Conservation (phyloP, 176 grass and related monocot species). For the Panicum miliaceum region DNA sequence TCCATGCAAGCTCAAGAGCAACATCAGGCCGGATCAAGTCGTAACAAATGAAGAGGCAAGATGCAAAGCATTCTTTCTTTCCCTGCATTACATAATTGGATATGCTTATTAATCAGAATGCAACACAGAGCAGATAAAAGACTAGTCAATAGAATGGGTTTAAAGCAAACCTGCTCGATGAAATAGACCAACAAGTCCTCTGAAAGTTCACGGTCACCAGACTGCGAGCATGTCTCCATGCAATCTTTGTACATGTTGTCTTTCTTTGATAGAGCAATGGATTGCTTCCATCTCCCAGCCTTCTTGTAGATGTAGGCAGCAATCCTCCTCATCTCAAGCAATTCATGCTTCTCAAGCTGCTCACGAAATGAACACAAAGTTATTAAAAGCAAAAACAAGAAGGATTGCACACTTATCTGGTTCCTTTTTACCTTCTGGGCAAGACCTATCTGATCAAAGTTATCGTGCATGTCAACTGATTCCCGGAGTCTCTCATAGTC, state of each 20-base stretch:
- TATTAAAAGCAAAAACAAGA: slow-evolving; percentile 28
- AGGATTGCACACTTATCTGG: neutral
- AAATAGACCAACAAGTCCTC: slow-evolving; percentile 97
- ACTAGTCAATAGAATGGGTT: neutral
- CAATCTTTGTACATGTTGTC: slow-evolving; percentile 95
- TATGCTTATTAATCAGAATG: slow-evolving; percentile 27
- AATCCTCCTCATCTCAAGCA: slow-evolving; percentile 98
- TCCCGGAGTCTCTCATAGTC: slow-evolving; percentile 92
- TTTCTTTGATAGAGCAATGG: slow-evolving; percentile 93
- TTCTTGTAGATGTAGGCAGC: slow-evolving; percentile 99
- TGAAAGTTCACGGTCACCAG: slow-evolving; percentile 81
- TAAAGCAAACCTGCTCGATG: slow-evolving; percentile 79
- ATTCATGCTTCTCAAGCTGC: slow-evolving; percentile 98
- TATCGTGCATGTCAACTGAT: slow-evolving; percentile 97
- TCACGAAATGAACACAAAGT: slow-evolving; percentile 24
- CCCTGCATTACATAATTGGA: slow-evolving; percentile 66
- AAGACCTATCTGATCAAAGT: slow-evolving; percentile 99
- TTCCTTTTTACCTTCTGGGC: slow-evolving; percentile 81
- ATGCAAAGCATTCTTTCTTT: slow-evolving; percentile 99
- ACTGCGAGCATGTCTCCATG: slow-evolving; percentile 99
- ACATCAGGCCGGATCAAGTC: slow-evolving; percentile 92
- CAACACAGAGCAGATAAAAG: neutral
- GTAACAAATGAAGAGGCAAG: slow-evolving; percentile 98
- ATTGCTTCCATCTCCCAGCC: slow-evolving; percentile 96
- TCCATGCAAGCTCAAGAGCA: slow-evolving; percentile 97